phyloP scores from a whole-genome alignment of 768 basidiomycete species.

The Boletus fagicola region DNA sequence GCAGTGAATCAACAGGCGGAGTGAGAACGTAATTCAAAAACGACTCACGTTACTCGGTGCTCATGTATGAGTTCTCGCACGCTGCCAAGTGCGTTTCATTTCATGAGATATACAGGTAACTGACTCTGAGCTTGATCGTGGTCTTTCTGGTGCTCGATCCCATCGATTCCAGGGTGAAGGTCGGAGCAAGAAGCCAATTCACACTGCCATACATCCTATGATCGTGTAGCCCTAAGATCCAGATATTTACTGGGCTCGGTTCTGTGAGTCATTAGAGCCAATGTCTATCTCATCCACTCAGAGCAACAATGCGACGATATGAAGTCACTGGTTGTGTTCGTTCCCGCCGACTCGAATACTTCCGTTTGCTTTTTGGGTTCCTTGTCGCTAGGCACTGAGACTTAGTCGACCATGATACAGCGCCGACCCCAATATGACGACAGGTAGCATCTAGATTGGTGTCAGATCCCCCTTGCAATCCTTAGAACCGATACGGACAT shows the following conservation, averaged over 20 bases:
- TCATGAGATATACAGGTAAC: not conserved
- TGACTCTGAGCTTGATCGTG: not conserved
- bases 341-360: not conserved
- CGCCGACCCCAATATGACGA: not conserved
- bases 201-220: constrained; percentile 9
- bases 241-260: not conserved
- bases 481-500: not conserved
- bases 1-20: not conserved
- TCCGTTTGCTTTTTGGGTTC: not conserved
- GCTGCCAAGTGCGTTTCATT: constrained; percentile 1
- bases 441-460: not conserved
- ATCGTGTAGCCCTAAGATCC: not conserved
- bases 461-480: not conserved
- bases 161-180: not conserved
- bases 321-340: not conserved
- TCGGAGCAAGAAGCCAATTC: not conserved
- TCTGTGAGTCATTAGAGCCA: not conserved
- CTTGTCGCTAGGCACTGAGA: not conserved
- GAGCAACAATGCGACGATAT: not conserved
- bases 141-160: not conserved
- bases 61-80: not conserved
- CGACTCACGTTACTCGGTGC: not conserved
- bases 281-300: not conserved
- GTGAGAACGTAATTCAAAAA: not conserved
- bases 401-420: not conserved